A percentile compares a stretch with the other conserved stretches of the same genome.
Evolutionary conservation across 495 filamentous ascomycete species (phyloP).

Genomic region (Penicillium arizonense): DNA sequence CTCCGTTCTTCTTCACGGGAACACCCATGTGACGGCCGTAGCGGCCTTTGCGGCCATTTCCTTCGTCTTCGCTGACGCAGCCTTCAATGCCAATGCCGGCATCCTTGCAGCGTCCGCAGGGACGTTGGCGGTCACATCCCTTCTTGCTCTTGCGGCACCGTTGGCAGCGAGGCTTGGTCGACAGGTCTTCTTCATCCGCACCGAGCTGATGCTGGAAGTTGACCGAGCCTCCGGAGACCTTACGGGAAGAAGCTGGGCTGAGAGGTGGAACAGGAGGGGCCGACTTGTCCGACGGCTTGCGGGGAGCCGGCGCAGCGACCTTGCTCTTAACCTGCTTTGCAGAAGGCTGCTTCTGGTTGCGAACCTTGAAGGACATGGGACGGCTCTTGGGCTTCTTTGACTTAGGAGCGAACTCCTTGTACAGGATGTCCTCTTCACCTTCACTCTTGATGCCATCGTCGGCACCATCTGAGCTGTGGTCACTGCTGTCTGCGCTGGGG

Average conservation of each 20-base stretch:
- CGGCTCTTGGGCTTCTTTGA: constrained; percentile 47
- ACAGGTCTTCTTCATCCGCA: constrained; percentile 84
- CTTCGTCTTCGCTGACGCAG: constrained; percentile 95
- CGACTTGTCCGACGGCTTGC: constrained; percentile 58
- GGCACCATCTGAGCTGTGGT: constrained; percentile 62
- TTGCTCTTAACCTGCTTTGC: constrained; percentile 43
- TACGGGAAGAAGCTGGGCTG: constrained; percentile 70
- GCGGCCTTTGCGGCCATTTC: constrained; percentile 92
- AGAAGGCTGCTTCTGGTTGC: constrained; percentile 35
- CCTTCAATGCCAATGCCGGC: constrained; percentile 88
- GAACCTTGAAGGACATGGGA: constrained; percentile 32
- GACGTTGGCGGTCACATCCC: constrained; percentile 93
- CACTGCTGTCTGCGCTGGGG: constrained; percentile 65
- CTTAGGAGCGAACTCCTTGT: constrained; percentile 42
- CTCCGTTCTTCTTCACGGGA: constrained; percentile 69
- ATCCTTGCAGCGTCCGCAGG: constrained; percentile 92
- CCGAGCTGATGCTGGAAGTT: constrained; percentile 70
- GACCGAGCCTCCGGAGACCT: constrained; percentile 66
- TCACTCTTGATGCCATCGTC: constrained; percentile 56
- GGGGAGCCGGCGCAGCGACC: constrained; percentile 27
- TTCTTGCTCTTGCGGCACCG: constrained; percentile 99
- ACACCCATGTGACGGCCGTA: constrained; percentile 97
- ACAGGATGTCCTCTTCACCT: constrained; percentile 44
- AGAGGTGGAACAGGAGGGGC: constrained; percentile 29
- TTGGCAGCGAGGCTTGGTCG: constrained; percentile 94